Evolutionary conservation across 352 stramenopile genomes (phyloP).

Genomic region (Globisporangium barbulae): DNA sequence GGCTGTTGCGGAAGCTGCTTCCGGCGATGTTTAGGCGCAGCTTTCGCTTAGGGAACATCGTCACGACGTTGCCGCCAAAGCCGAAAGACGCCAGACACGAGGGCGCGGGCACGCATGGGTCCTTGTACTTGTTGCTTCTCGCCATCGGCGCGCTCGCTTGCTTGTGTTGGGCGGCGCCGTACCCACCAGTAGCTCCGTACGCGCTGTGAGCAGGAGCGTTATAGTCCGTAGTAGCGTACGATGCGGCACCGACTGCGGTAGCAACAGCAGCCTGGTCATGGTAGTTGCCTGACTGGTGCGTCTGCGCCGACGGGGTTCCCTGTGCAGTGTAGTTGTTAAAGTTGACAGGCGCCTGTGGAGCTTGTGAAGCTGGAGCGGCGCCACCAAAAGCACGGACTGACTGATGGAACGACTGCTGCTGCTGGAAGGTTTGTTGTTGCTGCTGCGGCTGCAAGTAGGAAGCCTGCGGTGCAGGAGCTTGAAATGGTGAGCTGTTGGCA

Average conservation of each 20-base stretch:
- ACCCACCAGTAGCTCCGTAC: constrained; percentile 9
- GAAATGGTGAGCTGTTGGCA: constrained; percentile 2
- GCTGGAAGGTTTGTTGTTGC: constrained; percentile 4
- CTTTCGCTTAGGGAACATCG: constrained; percentile 88
- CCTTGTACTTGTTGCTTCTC: constrained; percentile 81
- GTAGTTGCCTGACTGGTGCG: background rate
- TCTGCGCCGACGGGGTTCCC: background rate
- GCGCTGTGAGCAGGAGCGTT: constrained; percentile 8
- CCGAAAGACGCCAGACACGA: constrained; percentile 80
- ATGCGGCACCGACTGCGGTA: background rate
- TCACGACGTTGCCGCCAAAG: constrained; percentile 87
- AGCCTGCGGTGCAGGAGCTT: background rate
- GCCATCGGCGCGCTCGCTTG: constrained; percentile 19
- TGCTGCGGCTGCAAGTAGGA: constrained; percentile 1
- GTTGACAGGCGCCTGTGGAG: background rate
- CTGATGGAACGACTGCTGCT: constrained; percentile 15
- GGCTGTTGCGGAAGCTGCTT: constrained; percentile 61
- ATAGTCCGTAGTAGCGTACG: constrained; percentile 6
- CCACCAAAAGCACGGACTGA: background rate
- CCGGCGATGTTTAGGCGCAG: constrained; percentile 65
- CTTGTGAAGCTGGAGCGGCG: background rate
- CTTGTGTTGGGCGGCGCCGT: constrained; percentile 1
- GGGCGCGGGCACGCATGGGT: constrained; percentile 67
- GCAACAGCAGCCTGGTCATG: background rate
- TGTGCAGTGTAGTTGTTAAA: constrained; percentile 8